These are phyloP conservation scores for Colletotrichum sp. DNA, from an alignment of 2,329 filamentous ascomycete genomes.

Conservation along the genomic window DNA sequence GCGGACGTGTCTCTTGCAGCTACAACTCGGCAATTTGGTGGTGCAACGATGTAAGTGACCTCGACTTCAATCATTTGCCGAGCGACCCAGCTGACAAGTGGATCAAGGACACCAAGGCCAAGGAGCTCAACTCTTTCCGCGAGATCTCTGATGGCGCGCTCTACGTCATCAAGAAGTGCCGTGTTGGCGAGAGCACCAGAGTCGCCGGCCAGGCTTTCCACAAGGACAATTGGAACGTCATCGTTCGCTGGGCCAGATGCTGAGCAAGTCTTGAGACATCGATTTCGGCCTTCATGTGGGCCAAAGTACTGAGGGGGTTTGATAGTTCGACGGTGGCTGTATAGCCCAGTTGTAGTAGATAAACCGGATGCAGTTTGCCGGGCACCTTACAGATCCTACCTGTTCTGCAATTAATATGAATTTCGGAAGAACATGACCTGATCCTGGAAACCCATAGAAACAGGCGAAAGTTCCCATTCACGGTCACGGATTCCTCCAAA, in stretches of 20 bases:
- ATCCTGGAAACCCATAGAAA: background rate
- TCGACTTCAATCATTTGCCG: background rate
- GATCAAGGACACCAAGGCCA: slow-evolving; percentile 1
- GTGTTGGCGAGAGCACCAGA: background rate
- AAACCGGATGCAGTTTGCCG: background rate
- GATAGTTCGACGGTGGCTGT: background rate
- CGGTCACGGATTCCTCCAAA: background rate
- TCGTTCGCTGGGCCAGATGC: background rate
- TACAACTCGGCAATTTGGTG: slow-evolving; percentile 24
- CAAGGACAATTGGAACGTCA: background rate
- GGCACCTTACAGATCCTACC: background rate
- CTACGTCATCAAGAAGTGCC: background rate
- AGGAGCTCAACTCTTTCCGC: background rate
- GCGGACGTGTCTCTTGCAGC: slow-evolving; percentile 10
- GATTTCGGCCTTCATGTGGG: background rate
- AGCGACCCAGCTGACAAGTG: background rate
- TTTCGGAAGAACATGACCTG: background rate
- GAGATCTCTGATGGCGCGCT: slow-evolving; percentile 7
- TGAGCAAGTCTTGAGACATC: background rate
- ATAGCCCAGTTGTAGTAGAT: background rate
- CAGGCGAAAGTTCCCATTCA: background rate
- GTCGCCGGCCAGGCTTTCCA: background rate
- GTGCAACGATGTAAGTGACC: slow-evolving; percentile 27
- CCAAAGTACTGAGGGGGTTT: background rate
- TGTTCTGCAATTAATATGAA: background rate